Base-by-base conservation (phyloP, 257 asterid genomes). In the Scutellaria barbata region DNA sequence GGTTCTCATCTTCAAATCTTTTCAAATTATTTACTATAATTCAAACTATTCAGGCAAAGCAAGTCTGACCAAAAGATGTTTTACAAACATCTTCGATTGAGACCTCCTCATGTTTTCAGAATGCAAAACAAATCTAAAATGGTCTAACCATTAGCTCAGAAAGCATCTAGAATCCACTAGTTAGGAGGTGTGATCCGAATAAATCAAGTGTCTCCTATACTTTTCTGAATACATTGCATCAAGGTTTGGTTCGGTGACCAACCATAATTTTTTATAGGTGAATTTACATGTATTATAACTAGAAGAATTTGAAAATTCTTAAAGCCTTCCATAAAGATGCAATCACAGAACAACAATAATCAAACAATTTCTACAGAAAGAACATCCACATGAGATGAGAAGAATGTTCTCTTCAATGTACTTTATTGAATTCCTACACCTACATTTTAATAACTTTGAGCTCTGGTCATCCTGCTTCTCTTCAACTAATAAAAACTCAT, bases 401-500 rank as follows among this genome's bases (percentile, higher is more conserved):
- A 12, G 51, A 17, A 43, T 14, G 47, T 16, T 8, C 33, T 14
- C 25, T 55, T 57, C 16, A 48, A 30, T 30, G 4, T 30, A 30
- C 30, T 40, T 14, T 47, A 48, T 46, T 40, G 41, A 37, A 17
- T 62, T 79, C 57, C 18, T 48, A 30, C 55, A 2, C 76, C 69
- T 37, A 56, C 46, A 68, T 55, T 17, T 52, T 8, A 45, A 45
- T 56, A 57, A 48, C 35, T 11, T 22, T 20, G 12, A 71, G 56
- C 66, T 57, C 59, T 11, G 50, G 3, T 18, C 16, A 25, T 48
- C 63, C 8, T 20, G 25, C 63, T 53, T 67, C 61, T 43, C 14
- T 20, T 47, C 53, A 43, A 18, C 46, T 69, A 69, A 63, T 74
- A 41, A 74, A 17, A 25, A 65, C 47, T 66, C 50, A 73, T 1